Evolutionary conservation across 306 rosid genomes (phyloP).

Genomic region (Abrus pulchellus): DNA sequence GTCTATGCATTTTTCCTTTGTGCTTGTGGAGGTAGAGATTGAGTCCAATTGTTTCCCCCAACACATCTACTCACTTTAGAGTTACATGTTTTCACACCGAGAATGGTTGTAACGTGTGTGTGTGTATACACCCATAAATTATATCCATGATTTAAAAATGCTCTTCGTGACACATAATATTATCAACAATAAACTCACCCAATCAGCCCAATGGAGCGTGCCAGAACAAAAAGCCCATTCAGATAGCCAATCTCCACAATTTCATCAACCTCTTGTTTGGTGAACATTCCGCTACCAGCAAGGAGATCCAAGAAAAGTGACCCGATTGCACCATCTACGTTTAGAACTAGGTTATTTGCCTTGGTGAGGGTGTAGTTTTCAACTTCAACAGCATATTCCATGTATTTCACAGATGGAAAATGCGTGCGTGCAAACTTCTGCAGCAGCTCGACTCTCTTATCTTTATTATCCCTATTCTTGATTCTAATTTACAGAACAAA

Average conservation of each 20-base stretch:
- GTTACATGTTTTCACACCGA: slow-evolving; percentile 2
- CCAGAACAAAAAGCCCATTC: slow-evolving; percentile 86
- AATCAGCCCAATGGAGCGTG: slow-evolving; percentile 90
- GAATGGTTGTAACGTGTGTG: slow-evolving; percentile 40
- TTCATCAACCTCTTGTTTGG: slow-evolving; percentile 84
- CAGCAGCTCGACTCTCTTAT: slow-evolving; percentile 87
- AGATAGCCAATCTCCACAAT: slow-evolving; percentile 85
- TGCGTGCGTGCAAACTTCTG: slow-evolving; percentile 78
- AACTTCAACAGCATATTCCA: slow-evolving; percentile 89
- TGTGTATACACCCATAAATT: background rate
- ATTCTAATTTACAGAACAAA: slow-evolving; percentile 63
- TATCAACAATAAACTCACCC: slow-evolving; percentile 63
- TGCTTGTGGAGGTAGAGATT: background rate
- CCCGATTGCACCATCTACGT: slow-evolving; percentile 91
- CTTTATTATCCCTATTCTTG: slow-evolving; percentile 88
- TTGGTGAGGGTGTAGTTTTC: slow-evolving; percentile 88
- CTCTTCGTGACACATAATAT: background rate
- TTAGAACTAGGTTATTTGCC: slow-evolving; percentile 84
- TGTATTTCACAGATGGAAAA: slow-evolving; percentile 89
- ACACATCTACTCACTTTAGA: background rate
- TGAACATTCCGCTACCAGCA: slow-evolving; percentile 93
- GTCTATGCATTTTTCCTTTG: background rate
- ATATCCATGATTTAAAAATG: background rate
- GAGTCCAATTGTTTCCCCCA: background rate
- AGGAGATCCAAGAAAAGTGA: slow-evolving; percentile 93